Conservation (phyloP, 2,329 filamentous ascomycete genomes). For the Cladosporium sp. region DNA sequence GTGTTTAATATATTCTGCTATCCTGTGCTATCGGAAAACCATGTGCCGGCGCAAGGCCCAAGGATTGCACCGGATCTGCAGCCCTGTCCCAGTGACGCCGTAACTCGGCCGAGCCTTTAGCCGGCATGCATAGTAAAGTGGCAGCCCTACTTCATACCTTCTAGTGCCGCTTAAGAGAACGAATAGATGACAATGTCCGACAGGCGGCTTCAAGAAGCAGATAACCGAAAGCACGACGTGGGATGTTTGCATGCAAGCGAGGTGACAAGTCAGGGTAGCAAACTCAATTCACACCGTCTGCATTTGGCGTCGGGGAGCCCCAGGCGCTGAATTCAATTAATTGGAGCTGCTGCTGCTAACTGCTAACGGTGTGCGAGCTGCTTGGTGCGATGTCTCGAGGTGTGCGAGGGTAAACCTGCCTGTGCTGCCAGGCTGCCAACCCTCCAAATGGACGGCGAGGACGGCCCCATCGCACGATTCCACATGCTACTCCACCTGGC, state of each 20-base stretch:
- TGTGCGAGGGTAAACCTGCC: neutral
- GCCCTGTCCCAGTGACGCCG: neutral
- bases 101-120: conserved; percentile 5
- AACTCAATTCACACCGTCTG: conserved; percentile 1
- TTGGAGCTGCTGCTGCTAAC: neutral
- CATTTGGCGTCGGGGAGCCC: neutral
- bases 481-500: neutral
- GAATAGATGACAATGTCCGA: neutral
- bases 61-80: neutral
- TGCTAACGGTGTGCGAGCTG: neutral
- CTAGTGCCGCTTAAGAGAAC: neutral
- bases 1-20: neutral
- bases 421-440: too few species aligned
- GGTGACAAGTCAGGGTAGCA: neutral
- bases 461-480: neutral
- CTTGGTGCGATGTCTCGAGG: neutral
- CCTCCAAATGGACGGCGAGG: too few species aligned
- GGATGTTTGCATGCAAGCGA: conserved; percentile 11
- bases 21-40: neutral
- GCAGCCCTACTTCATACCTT: neutral
- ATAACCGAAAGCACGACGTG: neutral
- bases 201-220: neutral
- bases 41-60: neutral
- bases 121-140: neutral
- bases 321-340: neutral